A percentile compares a stretch with the other conserved stretches of the same genome.
Evolutionary conservation across 1,284 basidiomycete species (phyloP).

Genomic region (Pyrrhoderma noxium): DNA sequence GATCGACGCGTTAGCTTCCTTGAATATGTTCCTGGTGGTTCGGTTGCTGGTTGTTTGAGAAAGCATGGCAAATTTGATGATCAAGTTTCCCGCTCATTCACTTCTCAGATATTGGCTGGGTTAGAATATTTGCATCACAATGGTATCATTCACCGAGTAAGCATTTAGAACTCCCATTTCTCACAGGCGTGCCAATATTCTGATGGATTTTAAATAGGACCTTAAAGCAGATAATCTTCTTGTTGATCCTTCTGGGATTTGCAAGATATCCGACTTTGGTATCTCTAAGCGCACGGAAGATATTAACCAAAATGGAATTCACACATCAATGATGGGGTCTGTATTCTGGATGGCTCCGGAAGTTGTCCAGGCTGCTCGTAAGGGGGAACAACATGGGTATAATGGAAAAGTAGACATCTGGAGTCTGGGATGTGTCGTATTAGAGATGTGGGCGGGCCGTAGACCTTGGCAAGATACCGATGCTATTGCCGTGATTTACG

Average conservation of each 20-base stretch:
- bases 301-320: conserved; percentile 74
- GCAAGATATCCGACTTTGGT: conserved; percentile 98
- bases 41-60: conserved; percentile 86
- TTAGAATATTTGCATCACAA: conserved; percentile 90
- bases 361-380: conserved; percentile 78
- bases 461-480: conserved; percentile 91
- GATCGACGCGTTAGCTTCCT: conserved; percentile 60
- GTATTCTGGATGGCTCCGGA: conserved; percentile 99
- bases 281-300: conserved; percentile 89
- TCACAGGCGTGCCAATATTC: neutral
- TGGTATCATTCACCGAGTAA: conserved; percentile 86
- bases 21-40: conserved; percentile 97
- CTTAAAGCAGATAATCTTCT: conserved; percentile 98
- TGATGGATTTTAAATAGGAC: conserved; percentile 49
- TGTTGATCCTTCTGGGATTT: conserved; percentile 86
- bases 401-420: conserved; percentile 98
- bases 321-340: conserved; percentile 91
- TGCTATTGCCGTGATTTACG: conserved; percentile 88
- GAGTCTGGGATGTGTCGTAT: conserved; percentile 94
- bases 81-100: conserved; percentile 89
- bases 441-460: conserved; percentile 97
- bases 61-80: conserved; percentile 93
- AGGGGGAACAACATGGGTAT: conserved; percentile 55
- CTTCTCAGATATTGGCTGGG: conserved; percentile 86
- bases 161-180: conserved; percentile 21